phyloP scores from a whole-genome alignment of 257 asterid genomes.

The Verbascum thapsus region DNA sequence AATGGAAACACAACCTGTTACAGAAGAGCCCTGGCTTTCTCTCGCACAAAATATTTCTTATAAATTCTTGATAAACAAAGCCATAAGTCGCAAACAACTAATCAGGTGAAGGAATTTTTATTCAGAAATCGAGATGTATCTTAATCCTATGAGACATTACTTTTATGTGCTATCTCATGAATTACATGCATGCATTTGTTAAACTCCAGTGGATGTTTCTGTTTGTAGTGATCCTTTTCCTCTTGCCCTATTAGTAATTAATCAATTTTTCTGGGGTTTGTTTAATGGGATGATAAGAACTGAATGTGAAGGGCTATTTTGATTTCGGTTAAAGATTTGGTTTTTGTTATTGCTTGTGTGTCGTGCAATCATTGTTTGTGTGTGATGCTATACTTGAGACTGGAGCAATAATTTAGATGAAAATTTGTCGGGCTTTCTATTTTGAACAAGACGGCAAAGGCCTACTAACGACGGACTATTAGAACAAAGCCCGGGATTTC shows the following conservation, averaged over 20 bases:
- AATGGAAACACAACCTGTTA: no score
- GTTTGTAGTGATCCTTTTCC: conserved; percentile 30
- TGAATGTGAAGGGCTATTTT: conserved; percentile 24
- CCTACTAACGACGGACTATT: conserved; percentile 44
- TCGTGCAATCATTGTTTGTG: no score
- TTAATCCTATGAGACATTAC: conserved; percentile 11
- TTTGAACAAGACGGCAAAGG: conserved; percentile 50
- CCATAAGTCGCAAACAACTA: conserved; percentile 11
- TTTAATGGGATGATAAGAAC: conserved; percentile 22
- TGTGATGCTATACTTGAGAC: conserved; percentile 60
- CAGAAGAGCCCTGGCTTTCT: neutral
- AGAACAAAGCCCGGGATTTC: conserved; percentile 68
- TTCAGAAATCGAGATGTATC: neutral
- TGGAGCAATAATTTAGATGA: conserved; percentile 53
- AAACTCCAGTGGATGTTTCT: conserved; percentile 17
- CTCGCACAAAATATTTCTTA: conserved; percentile 13
- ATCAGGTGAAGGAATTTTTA: conserved; percentile 17
- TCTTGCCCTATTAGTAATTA: conserved; percentile 12
- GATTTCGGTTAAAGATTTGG: no score
- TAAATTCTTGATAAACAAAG: conserved; percentile 4
- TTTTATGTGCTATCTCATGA: conserved; percentile 17
- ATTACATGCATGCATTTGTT: neutral
- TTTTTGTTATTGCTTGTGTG: no score
- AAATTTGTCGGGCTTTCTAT: conserved; percentile 33
- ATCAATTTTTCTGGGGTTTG: neutral